These are phyloP conservation scores for Eucalyptus globulus DNA, from an alignment of 345 rosid genomes.

Conservation along the genomic window DNA sequence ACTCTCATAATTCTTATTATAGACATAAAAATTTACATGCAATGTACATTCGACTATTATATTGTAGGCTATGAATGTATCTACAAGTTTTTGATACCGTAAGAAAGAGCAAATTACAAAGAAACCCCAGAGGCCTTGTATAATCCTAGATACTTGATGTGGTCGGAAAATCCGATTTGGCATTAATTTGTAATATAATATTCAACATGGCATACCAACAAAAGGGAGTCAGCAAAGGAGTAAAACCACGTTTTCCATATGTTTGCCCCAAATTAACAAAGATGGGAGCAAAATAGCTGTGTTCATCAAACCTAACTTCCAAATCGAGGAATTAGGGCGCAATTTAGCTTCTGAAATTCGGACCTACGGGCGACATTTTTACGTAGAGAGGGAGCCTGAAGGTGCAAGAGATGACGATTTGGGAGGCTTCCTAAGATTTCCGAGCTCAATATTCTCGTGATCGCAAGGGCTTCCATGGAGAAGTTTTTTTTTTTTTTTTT, in stretches of 20 bases:
- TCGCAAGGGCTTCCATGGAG: background rate
- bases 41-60: background rate
- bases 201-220: background rate
- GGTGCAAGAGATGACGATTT: too few relatives aligned
- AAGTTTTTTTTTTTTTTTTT: too few relatives aligned
- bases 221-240: background rate
- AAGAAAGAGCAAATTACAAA: background rate
- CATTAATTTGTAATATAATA: background rate
- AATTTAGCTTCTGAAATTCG: background rate
- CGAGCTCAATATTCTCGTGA: background rate
- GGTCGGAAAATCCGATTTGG: background rate
- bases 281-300: background rate
- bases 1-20: background rate
- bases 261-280: background rate
- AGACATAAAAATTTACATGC: background rate
- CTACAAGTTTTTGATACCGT: rapidly evolving
- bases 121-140: background rate
- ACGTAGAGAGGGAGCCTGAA: rapidly evolving
- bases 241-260: background rate
- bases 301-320: background rate
- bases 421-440: background rate
- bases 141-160: background rate
- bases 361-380: background rate
- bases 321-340: background rate
- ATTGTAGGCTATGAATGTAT: background rate